These are phyloP conservation scores for Arabidopsis lyrata DNA, from an alignment of 441 rosid genomes.

Conservation along the genomic window DNA sequence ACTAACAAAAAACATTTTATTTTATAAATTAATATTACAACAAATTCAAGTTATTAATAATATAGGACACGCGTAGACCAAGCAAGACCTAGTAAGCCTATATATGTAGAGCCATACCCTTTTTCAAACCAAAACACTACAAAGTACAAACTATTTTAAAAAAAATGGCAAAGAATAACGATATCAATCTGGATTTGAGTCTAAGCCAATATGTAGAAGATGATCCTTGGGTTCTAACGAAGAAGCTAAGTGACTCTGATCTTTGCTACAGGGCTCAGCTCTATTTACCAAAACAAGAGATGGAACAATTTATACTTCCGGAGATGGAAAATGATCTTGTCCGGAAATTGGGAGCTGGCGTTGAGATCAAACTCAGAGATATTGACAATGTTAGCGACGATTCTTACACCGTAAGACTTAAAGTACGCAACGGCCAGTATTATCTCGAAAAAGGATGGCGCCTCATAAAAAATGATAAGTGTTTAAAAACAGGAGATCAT, in stretches of 20 bases:
- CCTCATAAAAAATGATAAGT: not conserved
- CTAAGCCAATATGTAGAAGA: not conserved
- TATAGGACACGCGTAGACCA: not conserved
- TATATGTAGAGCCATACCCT: not conserved
- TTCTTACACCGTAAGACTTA: not conserved
- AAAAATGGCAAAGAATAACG: not conserved
- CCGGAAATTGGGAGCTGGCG: not conserved
- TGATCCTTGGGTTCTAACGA: not conserved
- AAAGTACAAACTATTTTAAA: not conserved
- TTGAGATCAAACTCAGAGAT: not conserved
- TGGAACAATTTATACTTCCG: not conserved
- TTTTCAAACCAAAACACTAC: not conserved
- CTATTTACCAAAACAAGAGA: slow-evolving; percentile 1
- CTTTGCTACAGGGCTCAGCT: not conserved
- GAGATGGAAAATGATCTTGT: not conserved
- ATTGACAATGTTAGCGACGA: not conserved
- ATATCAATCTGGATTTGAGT: not conserved
- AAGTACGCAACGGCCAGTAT: not conserved
- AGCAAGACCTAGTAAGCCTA: not conserved
- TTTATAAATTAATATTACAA: too few species aligned
- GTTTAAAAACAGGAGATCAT: not conserved
- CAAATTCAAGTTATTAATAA: not conserved
- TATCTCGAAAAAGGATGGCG: not conserved
- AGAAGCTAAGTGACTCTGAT: not conserved
- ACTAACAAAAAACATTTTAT: too few species aligned